Percentiles rank a stretch among this genome's conserved stretches.
Evolutionary conservation across 768 basidiomycete species (phyloP).

Genomic region (Sutorius australiensis): DNA sequence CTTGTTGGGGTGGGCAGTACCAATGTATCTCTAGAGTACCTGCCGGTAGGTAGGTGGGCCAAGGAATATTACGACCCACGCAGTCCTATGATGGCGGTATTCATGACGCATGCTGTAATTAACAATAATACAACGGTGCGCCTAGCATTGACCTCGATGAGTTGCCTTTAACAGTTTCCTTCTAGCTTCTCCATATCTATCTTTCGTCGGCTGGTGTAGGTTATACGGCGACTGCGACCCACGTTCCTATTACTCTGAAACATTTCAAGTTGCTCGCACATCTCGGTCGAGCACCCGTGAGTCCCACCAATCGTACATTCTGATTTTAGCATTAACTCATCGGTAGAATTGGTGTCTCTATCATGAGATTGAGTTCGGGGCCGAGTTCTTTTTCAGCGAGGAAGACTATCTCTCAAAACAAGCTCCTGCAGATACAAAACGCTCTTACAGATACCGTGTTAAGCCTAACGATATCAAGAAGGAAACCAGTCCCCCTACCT

Average conservation of each 20-base stretch:
- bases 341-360: slow-evolving; percentile 51
- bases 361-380: slow-evolving; percentile 59
- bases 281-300: slow-evolving; percentile 57
- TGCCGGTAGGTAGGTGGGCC: slow-evolving; percentile 59
- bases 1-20: not conserved
- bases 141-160: not conserved
- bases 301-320: slow-evolving; percentile 21
- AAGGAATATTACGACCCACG: slow-evolving; percentile 52
- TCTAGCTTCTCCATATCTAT: slow-evolving; percentile 48
- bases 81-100: slow-evolving; percentile 58
- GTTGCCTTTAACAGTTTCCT: not conserved
- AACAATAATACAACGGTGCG: slow-evolving; percentile 51
- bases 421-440: slow-evolving; percentile 21
- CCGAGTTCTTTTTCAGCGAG: slow-evolving; percentile 67
- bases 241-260: slow-evolving; percentile 69
- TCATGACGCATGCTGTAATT: slow-evolving; percentile 70
- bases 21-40: slow-evolving; percentile 41
- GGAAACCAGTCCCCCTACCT: slow-evolving; percentile 34
- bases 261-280: slow-evolving; percentile 74
- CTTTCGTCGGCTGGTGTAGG: slow-evolving; percentile 29
- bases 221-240: slow-evolving; percentile 23
- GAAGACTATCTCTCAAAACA: slow-evolving; percentile 56
- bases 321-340: slow-evolving; percentile 1
- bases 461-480: slow-evolving; percentile 38
- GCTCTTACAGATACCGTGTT: slow-evolving; percentile 20